phyloP scores from a whole-genome alignment of 768 basidiomycete genomes.

The Tremella mesenterica region DNA sequence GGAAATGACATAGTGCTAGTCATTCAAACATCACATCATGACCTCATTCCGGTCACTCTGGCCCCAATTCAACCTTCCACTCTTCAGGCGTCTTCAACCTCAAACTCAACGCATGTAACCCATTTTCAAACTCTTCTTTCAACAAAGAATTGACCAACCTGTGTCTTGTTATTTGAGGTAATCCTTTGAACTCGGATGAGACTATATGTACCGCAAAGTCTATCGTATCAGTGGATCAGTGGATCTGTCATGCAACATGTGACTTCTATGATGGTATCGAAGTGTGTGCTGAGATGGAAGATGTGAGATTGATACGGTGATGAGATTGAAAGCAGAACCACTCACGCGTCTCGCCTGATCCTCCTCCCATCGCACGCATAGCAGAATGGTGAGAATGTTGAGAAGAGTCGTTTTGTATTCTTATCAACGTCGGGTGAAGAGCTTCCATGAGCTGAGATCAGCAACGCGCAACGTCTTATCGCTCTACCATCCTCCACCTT shows the following conservation, averaged over 20 bases:
- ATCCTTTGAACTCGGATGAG: conserved; percentile 32
- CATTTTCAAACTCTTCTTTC: conserved; percentile 46
- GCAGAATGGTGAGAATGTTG: conserved; percentile 46
- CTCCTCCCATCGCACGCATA: conserved; percentile 46
- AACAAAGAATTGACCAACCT: conserved; percentile 47
- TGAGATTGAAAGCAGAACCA: not conserved
- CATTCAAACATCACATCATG: no score
- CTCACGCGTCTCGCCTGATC: conserved; percentile 47
- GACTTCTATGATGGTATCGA: not conserved
- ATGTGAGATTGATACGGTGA: not conserved
- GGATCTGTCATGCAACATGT: not conserved
- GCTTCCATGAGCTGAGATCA: conserved; percentile 40
- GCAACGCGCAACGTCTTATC: not conserved
- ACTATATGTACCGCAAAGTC: conserved; percentile 42
- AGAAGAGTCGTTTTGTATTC: conserved; percentile 46
- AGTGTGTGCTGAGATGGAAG: not conserved
- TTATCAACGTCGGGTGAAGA: conserved; percentile 40
- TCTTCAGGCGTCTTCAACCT: conserved; percentile 45
- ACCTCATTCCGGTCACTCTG: not conserved
- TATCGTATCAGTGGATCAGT: conserved; percentile 6
- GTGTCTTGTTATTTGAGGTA: conserved; percentile 46
- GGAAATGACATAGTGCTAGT: no score
- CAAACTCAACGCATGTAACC: conserved; percentile 47
- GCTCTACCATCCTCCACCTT: not conserved
- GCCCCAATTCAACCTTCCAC: conserved; percentile 32